phyloP scores from a whole-genome alignment of 163 green algal species.

The Prototheca wickerhamii region DNA sequence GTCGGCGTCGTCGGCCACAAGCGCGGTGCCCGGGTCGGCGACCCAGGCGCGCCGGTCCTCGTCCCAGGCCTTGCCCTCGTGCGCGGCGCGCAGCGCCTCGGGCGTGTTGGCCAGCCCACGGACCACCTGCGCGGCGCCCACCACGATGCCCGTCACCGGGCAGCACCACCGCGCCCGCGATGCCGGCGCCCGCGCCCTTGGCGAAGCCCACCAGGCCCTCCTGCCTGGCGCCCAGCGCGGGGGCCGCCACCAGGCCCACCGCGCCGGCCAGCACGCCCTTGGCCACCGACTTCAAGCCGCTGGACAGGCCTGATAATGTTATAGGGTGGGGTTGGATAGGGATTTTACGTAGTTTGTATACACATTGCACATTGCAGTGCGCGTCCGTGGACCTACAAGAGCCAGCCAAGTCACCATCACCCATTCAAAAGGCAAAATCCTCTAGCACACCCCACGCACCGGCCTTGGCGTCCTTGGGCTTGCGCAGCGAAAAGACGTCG shows the following conservation, averaged over 20 bases:
- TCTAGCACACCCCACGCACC: not conserved
- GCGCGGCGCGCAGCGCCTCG: slow-evolving; percentile 44
- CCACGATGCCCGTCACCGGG: slow-evolving; percentile 64
- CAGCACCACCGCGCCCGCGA: slow-evolving; percentile 68
- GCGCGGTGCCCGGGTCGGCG: slow-evolving; percentile 30
- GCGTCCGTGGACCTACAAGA: too few species aligned
- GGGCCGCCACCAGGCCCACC: slow-evolving; percentile 57
- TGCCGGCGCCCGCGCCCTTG: slow-evolving; percentile 60
- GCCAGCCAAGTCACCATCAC: too few species aligned
- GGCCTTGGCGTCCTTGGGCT: slow-evolving; percentile 25
- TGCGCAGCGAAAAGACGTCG: slow-evolving; percentile 26
- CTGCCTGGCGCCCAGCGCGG: slow-evolving; percentile 54
- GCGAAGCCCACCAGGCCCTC: slow-evolving; percentile 64
- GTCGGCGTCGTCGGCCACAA: slow-evolving; percentile 36
- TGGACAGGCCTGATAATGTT: slow-evolving; percentile 52
- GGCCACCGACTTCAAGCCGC: slow-evolving; percentile 57
- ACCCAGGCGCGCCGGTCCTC: slow-evolving; percentile 43
- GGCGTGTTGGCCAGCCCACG: slow-evolving; percentile 71
- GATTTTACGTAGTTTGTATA: not conserved
- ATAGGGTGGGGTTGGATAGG: not conserved
- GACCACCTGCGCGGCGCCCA: slow-evolving; percentile 61
- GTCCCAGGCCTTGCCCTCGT: slow-evolving; percentile 67
- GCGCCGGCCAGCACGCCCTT: slow-evolving; percentile 64
- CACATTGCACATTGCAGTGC: not conserved
- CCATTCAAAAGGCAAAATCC: too few species aligned